Conservation (phyloP, 2,329 filamentous ascomycete genomes). For the Ophiocordyceps robertsii region DNA sequence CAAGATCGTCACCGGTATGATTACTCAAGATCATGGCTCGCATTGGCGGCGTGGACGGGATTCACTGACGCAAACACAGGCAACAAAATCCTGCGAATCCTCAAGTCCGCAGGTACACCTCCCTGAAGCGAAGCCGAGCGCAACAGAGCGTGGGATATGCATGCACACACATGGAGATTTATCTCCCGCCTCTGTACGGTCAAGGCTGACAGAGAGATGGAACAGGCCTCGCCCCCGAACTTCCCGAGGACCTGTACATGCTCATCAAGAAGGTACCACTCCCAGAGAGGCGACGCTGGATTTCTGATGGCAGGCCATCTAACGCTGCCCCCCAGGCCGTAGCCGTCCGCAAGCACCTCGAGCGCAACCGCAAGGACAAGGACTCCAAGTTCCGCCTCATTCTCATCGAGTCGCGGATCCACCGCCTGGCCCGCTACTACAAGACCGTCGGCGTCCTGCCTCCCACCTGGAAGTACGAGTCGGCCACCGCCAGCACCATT, state of each 20-base stretch:
- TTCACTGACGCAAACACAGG: slow-evolving; percentile 43
- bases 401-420: slow-evolving; percentile 99
- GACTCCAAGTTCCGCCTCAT: slow-evolving; percentile 99
- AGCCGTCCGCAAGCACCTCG: slow-evolving; percentile 98
- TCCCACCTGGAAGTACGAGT: slow-evolving; percentile 99
- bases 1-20: slow-evolving; percentile 89
- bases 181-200: slow-evolving; percentile 69
- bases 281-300: background rate
- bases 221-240: slow-evolving; percentile 92
- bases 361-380: slow-evolving; percentile 99
- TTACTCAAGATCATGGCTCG: background rate
- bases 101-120: slow-evolving; percentile 90
- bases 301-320: background rate
- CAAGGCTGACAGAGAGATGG: slow-evolving; percentile 86
- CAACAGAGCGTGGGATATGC: slow-evolving; percentile 12
- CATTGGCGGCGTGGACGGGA: background rate
- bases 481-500: slow-evolving; percentile 85
- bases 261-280: slow-evolving; percentile 89
- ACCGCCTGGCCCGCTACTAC: slow-evolving; percentile 99
- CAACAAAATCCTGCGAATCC: slow-evolving; percentile 99
- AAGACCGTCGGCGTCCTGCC: slow-evolving; percentile 79
- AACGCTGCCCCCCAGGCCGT: slow-evolving; percentile 52
- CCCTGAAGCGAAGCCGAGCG: slow-evolving; percentile 13
- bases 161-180: slow-evolving; percentile 11
- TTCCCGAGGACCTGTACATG: slow-evolving; percentile 99